A percentile compares a stretch with the other conserved stretches of the same genome.
Conservation (phyloP, 352 stramenopile species). For the Pelagophyceae sp. region DNA sequence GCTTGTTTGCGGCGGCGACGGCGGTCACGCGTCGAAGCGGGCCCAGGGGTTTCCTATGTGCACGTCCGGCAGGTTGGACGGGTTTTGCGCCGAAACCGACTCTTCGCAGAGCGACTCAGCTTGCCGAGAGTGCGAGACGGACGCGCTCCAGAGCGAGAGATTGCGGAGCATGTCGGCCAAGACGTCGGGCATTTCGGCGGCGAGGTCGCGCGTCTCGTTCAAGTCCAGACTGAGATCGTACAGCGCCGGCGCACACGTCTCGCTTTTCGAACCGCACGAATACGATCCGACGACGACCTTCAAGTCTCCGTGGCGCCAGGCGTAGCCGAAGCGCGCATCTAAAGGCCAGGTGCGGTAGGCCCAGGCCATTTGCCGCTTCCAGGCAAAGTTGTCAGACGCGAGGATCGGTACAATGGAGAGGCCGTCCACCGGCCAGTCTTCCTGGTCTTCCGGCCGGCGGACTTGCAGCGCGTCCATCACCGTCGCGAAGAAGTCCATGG, state of each 20-base stretch:
- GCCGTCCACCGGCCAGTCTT: conserved; percentile 33
- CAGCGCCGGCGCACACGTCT: neutral
- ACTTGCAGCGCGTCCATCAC: conserved; percentile 25
- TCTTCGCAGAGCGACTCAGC: too few relatives aligned
- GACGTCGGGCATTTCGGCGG: neutral
- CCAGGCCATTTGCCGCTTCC: neutral
- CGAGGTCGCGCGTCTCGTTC: neutral
- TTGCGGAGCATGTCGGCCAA: neutral
- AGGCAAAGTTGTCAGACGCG: neutral
- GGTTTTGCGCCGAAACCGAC: too few relatives aligned
- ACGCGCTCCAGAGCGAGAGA: neutral
- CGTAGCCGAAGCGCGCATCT: neutral
- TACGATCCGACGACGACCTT: neutral
- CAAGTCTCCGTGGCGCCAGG: neutral
- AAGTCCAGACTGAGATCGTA: neutral
- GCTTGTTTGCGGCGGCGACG: too few relatives aligned
- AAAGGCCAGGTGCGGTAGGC: neutral
- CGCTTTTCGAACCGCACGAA: neutral
- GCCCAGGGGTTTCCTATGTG: too few relatives aligned
- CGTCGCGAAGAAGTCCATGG: conserved; percentile 34
- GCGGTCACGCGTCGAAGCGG: too few relatives aligned
- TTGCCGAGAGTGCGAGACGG: neutral
- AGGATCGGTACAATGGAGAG: conserved; percentile 28
- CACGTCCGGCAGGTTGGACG: too few relatives aligned
- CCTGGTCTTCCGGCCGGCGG: conserved; percentile 26